Evolutionary conservation across 78 protist species (phyloP).

Genomic region (Bigelowiella natans): DNA sequence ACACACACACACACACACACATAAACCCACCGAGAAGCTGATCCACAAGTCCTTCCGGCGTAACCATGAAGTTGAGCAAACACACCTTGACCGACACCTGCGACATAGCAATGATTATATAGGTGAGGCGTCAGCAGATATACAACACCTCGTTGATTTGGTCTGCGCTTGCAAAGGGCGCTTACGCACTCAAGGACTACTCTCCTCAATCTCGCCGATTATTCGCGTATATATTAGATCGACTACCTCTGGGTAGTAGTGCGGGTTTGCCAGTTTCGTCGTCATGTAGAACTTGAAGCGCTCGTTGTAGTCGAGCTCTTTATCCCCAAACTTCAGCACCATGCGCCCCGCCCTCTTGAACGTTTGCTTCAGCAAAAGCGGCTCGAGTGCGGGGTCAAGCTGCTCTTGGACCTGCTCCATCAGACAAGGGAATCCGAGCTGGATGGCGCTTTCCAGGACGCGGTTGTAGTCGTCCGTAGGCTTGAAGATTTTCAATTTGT

Average conservation of each 20-base stretch:
- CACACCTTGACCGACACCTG: not conserved
- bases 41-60: not conserved
- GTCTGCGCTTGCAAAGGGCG: no score
- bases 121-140: no score
- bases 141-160: no score
- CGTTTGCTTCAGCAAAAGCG: conserved; percentile 54
- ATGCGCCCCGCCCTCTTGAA: not conserved
- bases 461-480: conserved; percentile 37
- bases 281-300: conserved; percentile 55
- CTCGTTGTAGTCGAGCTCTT: conserved; percentile 23
- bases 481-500: conserved; percentile 32
- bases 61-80: not conserved
- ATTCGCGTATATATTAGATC: conserved; percentile 27
- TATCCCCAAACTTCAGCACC: not conserved
- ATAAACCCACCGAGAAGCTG: not conserved
- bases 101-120: no score
- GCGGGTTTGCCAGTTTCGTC: conserved; percentile 54
- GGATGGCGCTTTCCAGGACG: conserved; percentile 41
- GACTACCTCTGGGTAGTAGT: conserved; percentile 40
- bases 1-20: not conserved
- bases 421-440: conserved; percentile 45
- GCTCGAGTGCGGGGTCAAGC: conserved; percentile 71
- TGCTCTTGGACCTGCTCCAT: conserved; percentile 66
- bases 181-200: no score
- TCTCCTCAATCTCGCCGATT: no score